These are phyloP conservation scores for Cryptosporidium felis DNA, from an alignment of 169 alveolate species.

Conservation along the genomic window DNA sequence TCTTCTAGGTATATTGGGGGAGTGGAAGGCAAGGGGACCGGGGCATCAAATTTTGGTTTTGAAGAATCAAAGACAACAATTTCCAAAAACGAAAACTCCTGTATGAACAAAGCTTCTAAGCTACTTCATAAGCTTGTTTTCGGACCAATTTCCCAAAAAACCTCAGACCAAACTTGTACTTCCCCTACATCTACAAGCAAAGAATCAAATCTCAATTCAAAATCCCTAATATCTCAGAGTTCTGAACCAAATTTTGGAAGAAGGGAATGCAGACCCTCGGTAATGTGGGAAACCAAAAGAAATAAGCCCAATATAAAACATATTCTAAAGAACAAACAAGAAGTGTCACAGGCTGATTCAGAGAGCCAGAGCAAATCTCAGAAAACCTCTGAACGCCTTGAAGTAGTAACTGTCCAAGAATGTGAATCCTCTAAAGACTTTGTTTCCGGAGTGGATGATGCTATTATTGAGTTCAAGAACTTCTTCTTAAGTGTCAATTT, in stretches of 20 bases:
- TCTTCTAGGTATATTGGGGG: conserved; percentile 65
- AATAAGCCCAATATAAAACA: conserved; percentile 1
- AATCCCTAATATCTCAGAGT: not conserved
- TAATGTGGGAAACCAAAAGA: conserved; percentile 70
- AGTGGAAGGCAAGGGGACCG: conserved; percentile 59
- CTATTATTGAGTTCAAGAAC: not conserved
- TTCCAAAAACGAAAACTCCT: not conserved
- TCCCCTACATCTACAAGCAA: too few species aligned
- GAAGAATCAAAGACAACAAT: too few species aligned
- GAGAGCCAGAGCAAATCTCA: too few species aligned
- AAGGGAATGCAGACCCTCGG: conserved; percentile 71
- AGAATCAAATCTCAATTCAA: too few species aligned
- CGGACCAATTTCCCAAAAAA: not conserved
- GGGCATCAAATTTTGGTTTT: not conserved
- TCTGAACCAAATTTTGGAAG: conserved; percentile 53
- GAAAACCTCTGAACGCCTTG: not conserved
- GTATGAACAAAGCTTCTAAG: not conserved
- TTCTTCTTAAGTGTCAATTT: not conserved
- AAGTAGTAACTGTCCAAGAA: not conserved
- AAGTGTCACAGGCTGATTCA: too few species aligned
- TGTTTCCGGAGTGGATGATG: not conserved
- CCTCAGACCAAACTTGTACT: not conserved
- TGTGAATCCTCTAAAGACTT: not conserved
- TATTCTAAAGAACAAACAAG: not conserved
- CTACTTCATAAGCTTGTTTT: conserved; percentile 11